Base-by-base conservation (phyloP, 495 filamentous ascomycete genomes). In the Aspergillus carlsbadensis region DNA sequence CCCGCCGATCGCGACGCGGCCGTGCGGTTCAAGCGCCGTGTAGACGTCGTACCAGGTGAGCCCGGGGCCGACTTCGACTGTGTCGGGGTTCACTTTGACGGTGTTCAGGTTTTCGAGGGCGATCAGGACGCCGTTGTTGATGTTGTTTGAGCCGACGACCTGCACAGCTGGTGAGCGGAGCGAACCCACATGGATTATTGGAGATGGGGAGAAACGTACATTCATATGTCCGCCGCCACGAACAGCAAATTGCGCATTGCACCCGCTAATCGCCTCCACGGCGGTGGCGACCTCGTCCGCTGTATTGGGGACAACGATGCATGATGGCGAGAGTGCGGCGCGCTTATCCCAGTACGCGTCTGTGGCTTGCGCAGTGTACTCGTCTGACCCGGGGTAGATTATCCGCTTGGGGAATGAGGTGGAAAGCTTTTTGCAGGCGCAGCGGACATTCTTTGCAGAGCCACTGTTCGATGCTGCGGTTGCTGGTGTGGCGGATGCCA, bases 1-100 rank as follows among this genome's bases (percentile, higher is more conserved):
- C 2, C 78, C 81, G 13, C 83, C 82, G 17, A 75, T 63, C 17
- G 70, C 76, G 4, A 73, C 72, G 24, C 78, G 70, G 6, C 66
- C 71, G 39, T 65, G 54, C 5, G 64, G 53, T 20, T 76, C 75
- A 5, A 79, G 61, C 1, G 62, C 62, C 5, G 57, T 53, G 46
- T 68, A 76, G 1, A 79, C 73, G 39, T 77, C 60, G 39, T 68
- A 66, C 75, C 75, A 77, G 36, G 54, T 70, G 14, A 69, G 60
- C 7, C 75, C 75, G 20, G 73, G 62, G 10, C 74, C 72, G 14
- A 79, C 68, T 0, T 62, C 57, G 10, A 70, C 50, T 0, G 55
- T 61, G 6, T 54, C 57, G 1, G 14, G 46, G 11, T 66, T 47
- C 3, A 70, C 63, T 3, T 54, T 56, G 50, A 56, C 8, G 1